These are phyloP conservation scores for Trichoderma brevicompactum DNA, from an alignment of 2,329 filamentous ascomycete species.

Conservation along the genomic window DNA sequence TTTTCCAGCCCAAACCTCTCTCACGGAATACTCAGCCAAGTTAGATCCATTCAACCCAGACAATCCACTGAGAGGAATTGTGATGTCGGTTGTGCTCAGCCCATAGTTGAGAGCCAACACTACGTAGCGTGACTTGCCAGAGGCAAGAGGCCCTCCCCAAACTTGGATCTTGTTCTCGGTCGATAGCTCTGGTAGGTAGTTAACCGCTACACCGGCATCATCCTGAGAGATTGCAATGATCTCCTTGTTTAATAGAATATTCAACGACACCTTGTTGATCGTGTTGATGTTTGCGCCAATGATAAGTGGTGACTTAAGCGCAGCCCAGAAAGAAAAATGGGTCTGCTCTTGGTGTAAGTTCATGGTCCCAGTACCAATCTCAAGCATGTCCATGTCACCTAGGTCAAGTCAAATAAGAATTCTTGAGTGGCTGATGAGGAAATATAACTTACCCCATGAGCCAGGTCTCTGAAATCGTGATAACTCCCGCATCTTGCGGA, in stretches of 20 bases:
- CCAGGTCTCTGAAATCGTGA: not conserved
- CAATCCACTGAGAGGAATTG: not conserved
- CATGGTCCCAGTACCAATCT: not conserved
- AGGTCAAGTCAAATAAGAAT: not conserved
- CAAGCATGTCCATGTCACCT: not conserved
- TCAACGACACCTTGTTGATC: not conserved
- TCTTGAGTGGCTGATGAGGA: not conserved
- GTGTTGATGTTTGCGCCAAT: constrained; percentile 1
- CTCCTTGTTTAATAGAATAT: not conserved
- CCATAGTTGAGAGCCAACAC: constrained; percentile 5
- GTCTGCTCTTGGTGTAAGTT: constrained; percentile 4
- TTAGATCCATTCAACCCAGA: not conserved
- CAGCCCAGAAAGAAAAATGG: constrained; percentile 3
- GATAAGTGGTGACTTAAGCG: not conserved
- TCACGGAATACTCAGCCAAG: not conserved
- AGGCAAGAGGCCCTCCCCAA: not conserved
- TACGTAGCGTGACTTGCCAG: not conserved
- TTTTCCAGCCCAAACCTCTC: not conserved
- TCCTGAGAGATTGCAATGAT: constrained; percentile 1
- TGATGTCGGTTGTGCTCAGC: not conserved
- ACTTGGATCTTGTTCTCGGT: not conserved
- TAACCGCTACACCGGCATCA: not conserved
- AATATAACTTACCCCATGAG: not conserved
- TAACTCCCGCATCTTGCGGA: not conserved
- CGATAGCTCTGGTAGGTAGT: not conserved